Conservation (phyloP, 768 basidiomycete genomes). For the Nidularia pulvinata region DNA sequence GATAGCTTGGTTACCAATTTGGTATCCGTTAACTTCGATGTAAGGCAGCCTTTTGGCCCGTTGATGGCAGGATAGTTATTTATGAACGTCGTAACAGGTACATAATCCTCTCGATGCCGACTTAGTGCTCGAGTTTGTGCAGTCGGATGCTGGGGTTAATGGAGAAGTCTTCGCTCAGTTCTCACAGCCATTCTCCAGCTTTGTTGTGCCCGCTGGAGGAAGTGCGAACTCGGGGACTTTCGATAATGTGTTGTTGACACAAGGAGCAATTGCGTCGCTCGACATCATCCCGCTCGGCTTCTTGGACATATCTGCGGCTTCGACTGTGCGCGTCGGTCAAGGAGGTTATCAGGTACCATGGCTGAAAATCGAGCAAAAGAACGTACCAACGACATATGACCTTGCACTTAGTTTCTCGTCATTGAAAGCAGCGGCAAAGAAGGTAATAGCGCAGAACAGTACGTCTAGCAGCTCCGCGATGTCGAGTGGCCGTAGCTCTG, state of each 20-base stretch:
- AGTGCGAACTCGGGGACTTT: constrained; percentile 64
- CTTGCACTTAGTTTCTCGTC: constrained; percentile 17
- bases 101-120: constrained; percentile 59
- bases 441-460: background rate
- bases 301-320: constrained; percentile 52
- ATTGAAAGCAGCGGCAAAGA: constrained; percentile 13
- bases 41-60: constrained; percentile 20
- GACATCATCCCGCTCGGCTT: constrained; percentile 52
- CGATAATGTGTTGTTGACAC: constrained; percentile 52
- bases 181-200: constrained; percentile 49
- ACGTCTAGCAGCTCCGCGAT: background rate
- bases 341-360: constrained; percentile 67
- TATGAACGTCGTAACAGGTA: constrained; percentile 23
- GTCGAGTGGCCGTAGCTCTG: too few relatives aligned
- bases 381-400: constrained; percentile 51
- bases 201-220: constrained; percentile 54
- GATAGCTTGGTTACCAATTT: constrained; percentile 46
- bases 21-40: constrained; percentile 57
- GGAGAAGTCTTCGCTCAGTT: constrained; percentile 61
- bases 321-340: constrained; percentile 44
- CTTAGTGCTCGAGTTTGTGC: constrained; percentile 55
- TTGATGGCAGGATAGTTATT: too few relatives aligned
- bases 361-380: constrained; percentile 55
- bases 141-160: constrained; percentile 51
- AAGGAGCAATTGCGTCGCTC: constrained; percentile 58